Evolutionary conservation across 1,284 basidiomycete species (phyloP).

Genomic region (Irpex sp.): DNA sequence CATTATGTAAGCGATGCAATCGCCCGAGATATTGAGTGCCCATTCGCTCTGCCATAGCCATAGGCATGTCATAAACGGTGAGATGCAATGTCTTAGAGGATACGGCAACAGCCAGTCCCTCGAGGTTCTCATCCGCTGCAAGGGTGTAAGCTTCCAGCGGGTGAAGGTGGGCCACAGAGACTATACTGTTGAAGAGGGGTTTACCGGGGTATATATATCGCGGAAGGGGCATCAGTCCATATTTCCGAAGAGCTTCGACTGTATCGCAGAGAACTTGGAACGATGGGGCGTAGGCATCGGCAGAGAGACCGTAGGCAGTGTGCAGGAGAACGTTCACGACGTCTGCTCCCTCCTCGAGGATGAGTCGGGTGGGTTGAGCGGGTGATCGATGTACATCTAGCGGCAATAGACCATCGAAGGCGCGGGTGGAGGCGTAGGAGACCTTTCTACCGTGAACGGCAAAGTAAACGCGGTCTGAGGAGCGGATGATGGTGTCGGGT

Average conservation of each 20-base stretch:
- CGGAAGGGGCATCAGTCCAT: not conserved
- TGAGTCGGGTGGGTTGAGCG: not conserved
- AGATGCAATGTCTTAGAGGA: not conserved
- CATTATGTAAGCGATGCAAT: not conserved
- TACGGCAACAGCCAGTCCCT: not conserved
- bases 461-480: too few species aligned
- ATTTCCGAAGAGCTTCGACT: not conserved
- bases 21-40: not conserved
- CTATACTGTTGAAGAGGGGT: not conserved
- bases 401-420: not conserved
- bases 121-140: not conserved
- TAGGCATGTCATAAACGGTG: not conserved
- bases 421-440: not conserved
- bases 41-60: not conserved
- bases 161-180: not conserved
- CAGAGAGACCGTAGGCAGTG: not conserved
- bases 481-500: too few species aligned
- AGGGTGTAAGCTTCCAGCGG: not conserved
- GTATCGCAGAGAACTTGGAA: not conserved
- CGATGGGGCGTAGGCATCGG: not conserved
- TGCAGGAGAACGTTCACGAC: not conserved
- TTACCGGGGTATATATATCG: not conserved
- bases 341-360: not conserved
- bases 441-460: not conserved
- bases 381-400: not conserved